Conservation (phyloP, 441 rosid genomes). For the Bocquillonia castaneifolia region DNA sequence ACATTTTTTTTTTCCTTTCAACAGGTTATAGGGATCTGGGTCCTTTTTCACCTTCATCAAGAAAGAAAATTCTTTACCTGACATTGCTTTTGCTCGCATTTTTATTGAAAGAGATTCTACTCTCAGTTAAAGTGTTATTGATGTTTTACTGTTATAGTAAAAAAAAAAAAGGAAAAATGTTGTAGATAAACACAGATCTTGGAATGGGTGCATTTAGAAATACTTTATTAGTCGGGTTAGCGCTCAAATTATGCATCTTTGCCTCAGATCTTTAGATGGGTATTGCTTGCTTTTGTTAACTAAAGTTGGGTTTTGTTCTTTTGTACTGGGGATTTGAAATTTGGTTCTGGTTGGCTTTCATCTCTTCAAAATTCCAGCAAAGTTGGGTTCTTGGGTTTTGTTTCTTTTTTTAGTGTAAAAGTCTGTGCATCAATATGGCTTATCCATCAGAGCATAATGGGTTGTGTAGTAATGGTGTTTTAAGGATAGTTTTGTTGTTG, state of each 20-base stretch:
- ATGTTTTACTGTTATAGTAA: constrained; percentile 13
- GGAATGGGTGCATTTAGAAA: constrained; percentile 17
- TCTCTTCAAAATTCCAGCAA: background rate
- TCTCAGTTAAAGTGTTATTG: background rate
- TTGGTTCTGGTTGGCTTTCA: background rate
- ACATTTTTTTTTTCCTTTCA: background rate
- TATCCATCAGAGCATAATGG: constrained; percentile 24
- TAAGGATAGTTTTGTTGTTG: constrained; percentile 30
- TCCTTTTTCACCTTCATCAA: constrained; percentile 18
- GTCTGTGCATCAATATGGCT: constrained; percentile 25
- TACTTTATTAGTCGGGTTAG: background rate
- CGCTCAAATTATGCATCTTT: background rate
- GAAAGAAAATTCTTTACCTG: constrained; percentile 1
- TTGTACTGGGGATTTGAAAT: constrained; percentile 4
- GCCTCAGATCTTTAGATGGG: constrained; percentile 24
- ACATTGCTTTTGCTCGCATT: constrained; percentile 1
- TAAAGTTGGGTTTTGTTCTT: constrained; percentile 8
- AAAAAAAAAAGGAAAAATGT: background rate
- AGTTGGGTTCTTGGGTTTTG: constrained; percentile 12
- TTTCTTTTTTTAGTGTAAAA: background rate
- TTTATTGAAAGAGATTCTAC: background rate
- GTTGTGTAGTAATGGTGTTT: constrained; percentile 25
- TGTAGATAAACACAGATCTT: constrained; percentile 22
- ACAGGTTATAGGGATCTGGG: constrained; percentile 35
- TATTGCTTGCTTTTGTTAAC: background rate